These are phyloP conservation scores for Hydrangea macrophylla DNA, from an alignment of 148 eudicot species.

Conservation along the genomic window DNA sequence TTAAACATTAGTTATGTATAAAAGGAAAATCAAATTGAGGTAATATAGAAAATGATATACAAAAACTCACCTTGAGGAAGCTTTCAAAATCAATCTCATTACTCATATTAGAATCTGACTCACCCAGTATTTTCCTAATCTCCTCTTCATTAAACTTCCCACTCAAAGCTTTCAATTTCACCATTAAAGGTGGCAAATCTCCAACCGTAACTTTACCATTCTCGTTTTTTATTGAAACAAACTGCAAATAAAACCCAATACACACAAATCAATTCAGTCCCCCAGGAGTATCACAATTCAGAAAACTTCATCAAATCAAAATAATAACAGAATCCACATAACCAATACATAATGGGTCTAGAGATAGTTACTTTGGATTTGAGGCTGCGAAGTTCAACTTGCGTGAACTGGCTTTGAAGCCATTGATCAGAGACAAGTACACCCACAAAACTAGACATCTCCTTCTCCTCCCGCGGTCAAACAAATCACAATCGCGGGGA, in stretches of 20 bases:
- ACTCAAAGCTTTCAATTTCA: conserved; percentile 55
- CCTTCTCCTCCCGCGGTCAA: conserved; percentile 15
- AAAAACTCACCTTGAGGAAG: conserved; percentile 61
- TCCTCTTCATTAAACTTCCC: conserved; percentile 64
- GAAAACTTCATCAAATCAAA: conserved; percentile 2
- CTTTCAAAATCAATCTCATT: conserved; percentile 69
- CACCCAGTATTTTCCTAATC: conserved; percentile 50
- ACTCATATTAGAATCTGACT: conserved; percentile 42
- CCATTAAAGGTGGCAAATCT: conserved; percentile 72
- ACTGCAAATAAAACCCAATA: conserved; percentile 37
- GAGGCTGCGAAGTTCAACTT: conserved; percentile 63
- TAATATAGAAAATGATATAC: background rate
- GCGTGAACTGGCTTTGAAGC: conserved; percentile 78
- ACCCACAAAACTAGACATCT: conserved; percentile 61
- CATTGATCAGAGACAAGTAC: conserved; percentile 57
- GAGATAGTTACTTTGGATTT: conserved; percentile 37
- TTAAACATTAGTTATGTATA: background rate
- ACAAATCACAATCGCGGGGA: conserved; percentile 14
- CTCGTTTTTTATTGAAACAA: conserved; percentile 49
- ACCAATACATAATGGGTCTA: background rate
- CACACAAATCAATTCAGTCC: background rate
- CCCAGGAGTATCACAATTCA: background rate
- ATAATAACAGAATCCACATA: conserved; percentile 1
- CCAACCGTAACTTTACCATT: conserved; percentile 70
- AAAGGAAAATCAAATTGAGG: conserved; percentile 6